Percentiles rank a stretch among this genome's conserved stretches.
Evolutionary conservation across 2,329 filamentous ascomycete species (phyloP).

Genomic region (Colletotrichum plurivorum): DNA sequence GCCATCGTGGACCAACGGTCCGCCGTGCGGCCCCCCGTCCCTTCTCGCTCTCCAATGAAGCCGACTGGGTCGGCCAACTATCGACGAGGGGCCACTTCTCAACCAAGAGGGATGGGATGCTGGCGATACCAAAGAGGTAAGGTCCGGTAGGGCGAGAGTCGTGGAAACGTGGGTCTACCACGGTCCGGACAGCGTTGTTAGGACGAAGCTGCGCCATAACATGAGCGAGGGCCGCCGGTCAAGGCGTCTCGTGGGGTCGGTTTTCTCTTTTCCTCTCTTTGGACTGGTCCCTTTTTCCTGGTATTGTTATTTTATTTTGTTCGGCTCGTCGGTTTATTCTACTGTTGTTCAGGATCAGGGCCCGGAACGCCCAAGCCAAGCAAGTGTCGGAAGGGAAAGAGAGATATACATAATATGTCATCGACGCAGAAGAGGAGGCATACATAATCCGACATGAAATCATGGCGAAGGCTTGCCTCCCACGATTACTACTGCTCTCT

Average conservation of each 20-base stretch:
- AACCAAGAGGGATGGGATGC: conserved; percentile 4
- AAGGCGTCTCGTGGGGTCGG: background rate
- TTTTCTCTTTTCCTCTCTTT: background rate
- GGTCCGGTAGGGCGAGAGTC: conserved; percentile 17
- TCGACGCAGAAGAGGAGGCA: conserved; percentile 19
- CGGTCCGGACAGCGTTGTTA: conserved; percentile 3
- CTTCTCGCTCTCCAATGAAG: conserved; percentile 4
- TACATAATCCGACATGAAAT: conserved; percentile 37
- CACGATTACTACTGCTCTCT: conserved; percentile 30
- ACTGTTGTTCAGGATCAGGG: conserved; percentile 1
- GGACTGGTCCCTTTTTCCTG: background rate
- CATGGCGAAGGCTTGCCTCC: conserved; percentile 39
- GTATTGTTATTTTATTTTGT: background rate
- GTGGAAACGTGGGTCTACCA: conserved; percentile 8
- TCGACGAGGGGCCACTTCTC: background rate
- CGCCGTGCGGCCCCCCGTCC: conserved; percentile 10
- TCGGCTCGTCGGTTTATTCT: conserved; percentile 1
- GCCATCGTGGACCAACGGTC: conserved; percentile 5
- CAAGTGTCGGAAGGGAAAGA: background rate
- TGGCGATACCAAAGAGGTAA: conserved; percentile 10
- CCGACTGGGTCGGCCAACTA: conserved; percentile 8
- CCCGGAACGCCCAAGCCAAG: background rate
- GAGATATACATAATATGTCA: conserved; percentile 17
- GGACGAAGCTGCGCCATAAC: conserved; percentile 33
- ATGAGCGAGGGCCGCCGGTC: conserved; percentile 18